Conservation (phyloP, 805 yeast genomes). For the Teunomyces tritomae region DNA sequence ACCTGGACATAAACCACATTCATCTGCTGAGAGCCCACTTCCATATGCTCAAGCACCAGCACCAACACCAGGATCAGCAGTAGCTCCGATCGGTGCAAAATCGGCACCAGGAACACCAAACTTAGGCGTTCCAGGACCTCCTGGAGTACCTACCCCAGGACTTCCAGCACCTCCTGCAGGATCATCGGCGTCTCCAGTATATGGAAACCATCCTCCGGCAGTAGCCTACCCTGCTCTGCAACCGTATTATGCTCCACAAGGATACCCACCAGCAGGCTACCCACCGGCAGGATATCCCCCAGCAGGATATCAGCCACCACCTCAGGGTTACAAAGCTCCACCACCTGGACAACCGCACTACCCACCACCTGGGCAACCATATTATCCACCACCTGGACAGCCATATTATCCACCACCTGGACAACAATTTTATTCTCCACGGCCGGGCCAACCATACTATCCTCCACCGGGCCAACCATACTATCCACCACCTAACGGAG, state of each 20-base stretch:
- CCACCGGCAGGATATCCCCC: conserved; percentile 11
- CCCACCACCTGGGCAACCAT: conserved; percentile 13
- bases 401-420: conserved; percentile 14
- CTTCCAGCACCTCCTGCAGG: conserved; percentile 4
- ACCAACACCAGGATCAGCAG: not conserved
- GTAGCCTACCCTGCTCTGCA: conserved; percentile 5
- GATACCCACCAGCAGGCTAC: conserved; percentile 6
- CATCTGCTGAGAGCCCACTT: not conserved
- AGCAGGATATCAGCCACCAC: conserved; percentile 12
- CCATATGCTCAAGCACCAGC: not conserved
- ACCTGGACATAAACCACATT: not conserved
- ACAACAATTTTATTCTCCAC: conserved; percentile 18
- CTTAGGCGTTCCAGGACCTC: not conserved
- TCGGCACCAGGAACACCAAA: not conserved
- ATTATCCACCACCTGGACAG: conserved; percentile 8
- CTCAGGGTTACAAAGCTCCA: conserved; percentile 6
- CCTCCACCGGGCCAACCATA: conserved; percentile 9
- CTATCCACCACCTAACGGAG: conserved; percentile 12
- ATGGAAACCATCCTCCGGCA: conserved; percentile 9
- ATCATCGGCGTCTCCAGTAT: conserved; percentile 11
- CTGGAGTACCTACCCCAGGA: not conserved
- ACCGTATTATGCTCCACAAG: conserved; percentile 11
- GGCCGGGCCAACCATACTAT: conserved; percentile 6
- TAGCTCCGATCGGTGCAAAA: not conserved
- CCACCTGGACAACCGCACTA: conserved; percentile 3